Base-by-base conservation (phyloP, 164 flowering plant genomes). In the Paratinospora sagittata region DNA sequence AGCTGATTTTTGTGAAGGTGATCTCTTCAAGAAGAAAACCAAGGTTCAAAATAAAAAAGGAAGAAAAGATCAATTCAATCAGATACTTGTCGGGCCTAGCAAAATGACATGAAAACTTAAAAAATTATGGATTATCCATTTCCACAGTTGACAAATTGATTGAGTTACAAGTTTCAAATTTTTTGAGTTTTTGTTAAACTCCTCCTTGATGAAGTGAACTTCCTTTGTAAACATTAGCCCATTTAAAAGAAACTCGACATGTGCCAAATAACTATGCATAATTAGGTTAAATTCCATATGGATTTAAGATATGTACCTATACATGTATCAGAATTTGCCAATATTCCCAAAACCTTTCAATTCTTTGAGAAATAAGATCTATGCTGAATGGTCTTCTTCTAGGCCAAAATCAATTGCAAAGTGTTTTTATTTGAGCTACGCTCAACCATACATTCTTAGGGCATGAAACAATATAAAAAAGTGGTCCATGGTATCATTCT, bases 241-340 rank as follows among this genome's bases (percentile, higher is more conserved):
- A 30, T 55, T 55, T 9, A 19, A 21, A n/a, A 55, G 21, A 52
- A 55, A 21, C 19, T 55, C 61, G 17, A 55, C 61, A 21, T 55
- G 61, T 0, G 61, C 24, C 10, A 21, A 52, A 52, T 52, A 19
- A 6, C 58, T 3, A 17, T 17, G 58, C 19, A 52, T 13, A 17
- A 52, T 52, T 17, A 55, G 61, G 61, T 6, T 8, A 55, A 55
- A 21, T 21, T 55, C 24, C 24, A 55, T 21, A 55, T 55, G 8
- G 24, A 21, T 55, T 55, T 16, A 55, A 55, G 9, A 55, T 55
- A 5, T 55, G 24, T 55, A 55, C 21, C 21, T 21, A 55, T 55
- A 55, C 61, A 55, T 55, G 61, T 23, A 55, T 55, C 61, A 55
- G 61, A 55, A 55, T 55, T 43, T 55, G 8, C 24, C 61, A 47